Evolutionary conservation across 768 basidiomycete species (phyloP), one percentile per base, ranked within the genome.

Genomic region (Suillus plorans): DNA sequence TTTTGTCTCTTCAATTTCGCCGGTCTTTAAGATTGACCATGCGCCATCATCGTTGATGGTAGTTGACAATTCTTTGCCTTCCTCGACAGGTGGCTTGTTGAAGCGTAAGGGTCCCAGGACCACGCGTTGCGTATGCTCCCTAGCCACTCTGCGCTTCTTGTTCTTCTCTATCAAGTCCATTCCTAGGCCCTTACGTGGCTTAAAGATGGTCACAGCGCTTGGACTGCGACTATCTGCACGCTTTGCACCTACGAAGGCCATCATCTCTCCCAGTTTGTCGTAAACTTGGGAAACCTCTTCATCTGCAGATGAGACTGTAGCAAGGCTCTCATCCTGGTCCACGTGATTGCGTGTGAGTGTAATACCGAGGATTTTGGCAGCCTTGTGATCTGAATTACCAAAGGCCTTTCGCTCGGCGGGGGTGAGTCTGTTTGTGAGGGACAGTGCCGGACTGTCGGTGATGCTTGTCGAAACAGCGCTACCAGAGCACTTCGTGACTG

Each of bases 301-400:
- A 5, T 52, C 31, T 14, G 57, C 28, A 28, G 18, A 20, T 31
- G 28, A 25, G 1, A 42, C 5, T 42, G 6, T 14, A 22, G 41
- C 25, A 31, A 20, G 31, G 36, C 53, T 60, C 36, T 57, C 31
- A 20, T n/a, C 18, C 10, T 60, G 25, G 5, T 31, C 22, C 45
- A 49, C 31, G 58, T 58, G 42, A 59, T 69, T 67, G 42, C 64
- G 66, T 53, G 68, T 68, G 64, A 69, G 56, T n/a, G 68, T 68
- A 22, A 68, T 60, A 20, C 68, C 68, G 13, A 69, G 60, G 13
- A 69, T 44, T 41, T 64, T 61, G 6, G 60, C 67, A n/a, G 68
- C 68, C 55, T 69, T 69, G 31, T 62, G 47, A 49, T 69, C 62
- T 31, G 68, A 69, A 28, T 58, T 57, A 47, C 64, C 47, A 9